Evolutionary conservation across 1,284 basidiomycete species (phyloP), one percentile per base, ranked within the genome.

Genomic region (Porogramme epimiltina): DNA sequence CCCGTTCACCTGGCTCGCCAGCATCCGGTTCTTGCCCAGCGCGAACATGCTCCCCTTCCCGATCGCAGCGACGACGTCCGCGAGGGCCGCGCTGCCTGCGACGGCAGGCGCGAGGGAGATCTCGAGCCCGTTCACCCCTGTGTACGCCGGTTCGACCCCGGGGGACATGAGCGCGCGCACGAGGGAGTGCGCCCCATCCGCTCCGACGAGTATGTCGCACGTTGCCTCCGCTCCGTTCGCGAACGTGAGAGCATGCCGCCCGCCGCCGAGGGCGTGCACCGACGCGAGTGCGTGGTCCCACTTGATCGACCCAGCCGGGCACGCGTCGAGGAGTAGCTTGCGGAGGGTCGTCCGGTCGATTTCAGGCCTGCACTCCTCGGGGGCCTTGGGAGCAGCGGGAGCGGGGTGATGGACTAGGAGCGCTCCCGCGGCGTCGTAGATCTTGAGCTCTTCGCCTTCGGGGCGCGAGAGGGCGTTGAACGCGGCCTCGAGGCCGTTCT

Each of bases 271-370:
- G 40, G 40, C 8, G 13, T 6, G 4, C n/a, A n/a, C 40, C 15
- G 40, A 24, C 23, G 40, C 3, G 13, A 42, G 40, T 13, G 40
- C 16, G 34, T 37, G 34, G 16, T n/a, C 34, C 34, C 34, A 37
- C 34, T 37, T 37, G 34, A 37, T 37, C 9, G 40, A 42, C 23
- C 5, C 10, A 13, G 40, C n/a, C 10, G 40, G 40, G 40, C 20
- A 24, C 8, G 40, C 40, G n/a, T 42, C 40, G 40, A 42, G 20
- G 40, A 42, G 22, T 13, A 42, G 10, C 40, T 42, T 42, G 22
- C 40, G 40, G 40, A 42, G 40, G 22, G 25, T 19, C 15, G 40
- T 42, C 23, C 40, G 40, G 40, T 42, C 40, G 40, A 42, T 42
- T 16, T 42, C 40, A 10, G 40, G 40, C 23, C 40, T 22, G 10